A percentile compares a stretch with the other conserved stretches of the same genome.
phyloP scores from a whole-genome alignment of 2,329 filamentous ascomycete genomes.

The Aspergillus glaucus region DNA sequence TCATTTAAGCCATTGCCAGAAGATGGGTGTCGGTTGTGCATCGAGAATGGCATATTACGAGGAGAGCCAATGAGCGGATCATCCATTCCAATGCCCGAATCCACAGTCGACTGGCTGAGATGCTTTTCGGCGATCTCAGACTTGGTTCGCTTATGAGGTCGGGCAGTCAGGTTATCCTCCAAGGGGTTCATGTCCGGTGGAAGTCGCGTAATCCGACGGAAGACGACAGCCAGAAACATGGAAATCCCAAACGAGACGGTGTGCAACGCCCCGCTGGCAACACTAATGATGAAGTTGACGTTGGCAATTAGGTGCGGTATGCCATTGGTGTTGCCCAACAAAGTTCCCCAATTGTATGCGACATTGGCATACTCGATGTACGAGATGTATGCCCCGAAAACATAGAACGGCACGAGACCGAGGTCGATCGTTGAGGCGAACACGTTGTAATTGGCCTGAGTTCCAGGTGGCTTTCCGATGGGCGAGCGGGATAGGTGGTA shows the following conservation, averaged over 20 bases:
- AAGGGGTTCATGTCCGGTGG: conserved; percentile 95
- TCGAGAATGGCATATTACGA: conserved; percentile 61
- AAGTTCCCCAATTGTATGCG: conserved; percentile 58
- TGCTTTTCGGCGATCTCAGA: conserved; percentile 59
- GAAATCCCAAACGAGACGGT: conserved; percentile 63
- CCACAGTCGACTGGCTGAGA: conserved; percentile 46
- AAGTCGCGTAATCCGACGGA: conserved; percentile 72
- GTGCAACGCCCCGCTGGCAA: conserved; percentile 62
- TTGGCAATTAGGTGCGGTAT: conserved; percentile 56
- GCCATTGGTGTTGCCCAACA: conserved; percentile 50
- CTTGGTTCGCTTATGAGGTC: conserved; percentile 67
- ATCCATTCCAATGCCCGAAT: conserved; percentile 31
- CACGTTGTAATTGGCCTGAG: conserved; percentile 80
- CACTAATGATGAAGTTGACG: conserved; percentile 62
- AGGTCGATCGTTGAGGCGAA: conserved; percentile 71
- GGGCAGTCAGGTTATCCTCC: conserved; percentile 74
- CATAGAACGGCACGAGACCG: conserved; percentile 58
- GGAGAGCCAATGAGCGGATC: conserved; percentile 39
- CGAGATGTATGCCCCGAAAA: conserved; percentile 52
- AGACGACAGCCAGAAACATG: conserved; percentile 68
- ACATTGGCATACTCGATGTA: conserved; percentile 44
- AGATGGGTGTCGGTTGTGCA: conserved; percentile 66
- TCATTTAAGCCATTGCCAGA: conserved; percentile 51
- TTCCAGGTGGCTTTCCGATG: conserved; percentile 65
- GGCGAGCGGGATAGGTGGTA: conserved; percentile 71